Conservation (phyloP, 441 rosid genomes). For the Pelargonium fulgidum region DNA sequence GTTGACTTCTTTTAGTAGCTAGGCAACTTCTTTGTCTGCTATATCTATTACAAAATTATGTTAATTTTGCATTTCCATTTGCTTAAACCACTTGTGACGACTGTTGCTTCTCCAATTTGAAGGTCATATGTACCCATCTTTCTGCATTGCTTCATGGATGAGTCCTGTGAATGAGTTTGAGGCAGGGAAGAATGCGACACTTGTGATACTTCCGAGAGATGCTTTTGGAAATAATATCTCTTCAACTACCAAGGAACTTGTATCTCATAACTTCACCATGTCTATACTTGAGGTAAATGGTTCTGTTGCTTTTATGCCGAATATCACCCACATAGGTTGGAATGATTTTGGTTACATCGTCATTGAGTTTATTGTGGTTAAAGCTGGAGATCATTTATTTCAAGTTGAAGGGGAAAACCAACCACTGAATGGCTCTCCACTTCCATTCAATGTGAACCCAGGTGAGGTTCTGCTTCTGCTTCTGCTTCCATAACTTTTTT, state of each 20-base stretch:
- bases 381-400: slow-evolving; percentile 49
- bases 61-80: too few species aligned
- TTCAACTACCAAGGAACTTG: slow-evolving; percentile 31
- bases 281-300: slow-evolving; percentile 42
- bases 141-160: slow-evolving; percentile 61
- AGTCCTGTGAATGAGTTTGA: slow-evolving; percentile 49
- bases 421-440: slow-evolving; percentile 54
- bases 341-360: slow-evolving; percentile 44
- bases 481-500: not conserved
- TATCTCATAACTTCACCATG: slow-evolving; percentile 38
- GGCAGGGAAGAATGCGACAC: slow-evolving; percentile 52
- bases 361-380: slow-evolving; percentile 41
- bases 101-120: slow-evolving; percentile 12
- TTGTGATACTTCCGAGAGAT: slow-evolving; percentile 65
- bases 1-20: too few species aligned
- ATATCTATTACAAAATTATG: too few species aligned
- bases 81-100: not conserved
- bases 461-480: slow-evolving; percentile 32
- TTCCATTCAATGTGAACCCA: slow-evolving; percentile 61
- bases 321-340: slow-evolving; percentile 40
- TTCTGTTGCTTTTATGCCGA: slow-evolving; percentile 32
- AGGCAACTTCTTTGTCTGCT: too few species aligned
- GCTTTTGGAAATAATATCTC: slow-evolving; percentile 81
- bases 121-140: slow-evolving; percentile 59
- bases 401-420: slow-evolving; percentile 47